A percentile compares a stretch with the other conserved stretches of the same genome.
phyloP scores from a whole-genome alignment of 2,329 filamentous ascomycete genomes.

The Clonostachys chloroleuca region DNA sequence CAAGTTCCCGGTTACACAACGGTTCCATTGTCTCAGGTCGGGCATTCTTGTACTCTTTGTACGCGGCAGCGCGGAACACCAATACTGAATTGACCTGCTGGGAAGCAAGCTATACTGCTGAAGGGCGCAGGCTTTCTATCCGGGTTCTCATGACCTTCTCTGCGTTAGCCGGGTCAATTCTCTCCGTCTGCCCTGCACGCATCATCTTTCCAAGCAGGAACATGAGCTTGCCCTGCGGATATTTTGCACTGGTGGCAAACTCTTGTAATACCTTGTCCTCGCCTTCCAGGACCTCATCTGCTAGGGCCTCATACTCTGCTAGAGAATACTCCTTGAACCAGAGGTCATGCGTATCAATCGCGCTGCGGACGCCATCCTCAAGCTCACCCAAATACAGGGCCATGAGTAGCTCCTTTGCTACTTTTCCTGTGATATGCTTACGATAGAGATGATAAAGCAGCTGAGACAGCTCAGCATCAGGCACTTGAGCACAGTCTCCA shows the following conservation, averaged over 20 bases:
- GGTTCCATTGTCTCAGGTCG: no score
- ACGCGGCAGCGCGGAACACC: no score
- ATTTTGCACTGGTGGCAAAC: conserved; percentile 37
- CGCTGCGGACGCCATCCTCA: conserved; percentile 31
- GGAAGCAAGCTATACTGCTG: no score
- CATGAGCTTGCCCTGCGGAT: conserved; percentile 56
- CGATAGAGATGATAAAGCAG: conserved; percentile 42
- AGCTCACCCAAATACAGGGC: conserved; percentile 44
- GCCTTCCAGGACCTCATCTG: conserved; percentile 33
- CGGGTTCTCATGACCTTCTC: conserved; percentile 37
- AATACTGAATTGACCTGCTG: no score
- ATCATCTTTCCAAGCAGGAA: conserved; percentile 57
- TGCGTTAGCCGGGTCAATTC: conserved; percentile 48
- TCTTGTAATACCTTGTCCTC: conserved; percentile 41
- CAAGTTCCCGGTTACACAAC: no score
- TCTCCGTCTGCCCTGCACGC: conserved; percentile 44
- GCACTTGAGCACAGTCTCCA: conserved; percentile 41
- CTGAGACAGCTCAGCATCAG: conserved; percentile 40
- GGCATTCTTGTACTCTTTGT: no score
- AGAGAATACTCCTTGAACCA: conserved; percentile 50
- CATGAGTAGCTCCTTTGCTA: conserved; percentile 55
- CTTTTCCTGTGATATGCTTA: conserved; percentile 47
- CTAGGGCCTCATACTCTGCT: conserved; percentile 43
- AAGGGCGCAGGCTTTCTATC: conserved; percentile 10
- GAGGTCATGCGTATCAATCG: conserved; percentile 39